Evolutionary conservation across 2,329 filamentous ascomycete genomes (phyloP), one percentile per base, ranked within the genome.

Genomic region (Furcasterigmium sp.): DNA sequence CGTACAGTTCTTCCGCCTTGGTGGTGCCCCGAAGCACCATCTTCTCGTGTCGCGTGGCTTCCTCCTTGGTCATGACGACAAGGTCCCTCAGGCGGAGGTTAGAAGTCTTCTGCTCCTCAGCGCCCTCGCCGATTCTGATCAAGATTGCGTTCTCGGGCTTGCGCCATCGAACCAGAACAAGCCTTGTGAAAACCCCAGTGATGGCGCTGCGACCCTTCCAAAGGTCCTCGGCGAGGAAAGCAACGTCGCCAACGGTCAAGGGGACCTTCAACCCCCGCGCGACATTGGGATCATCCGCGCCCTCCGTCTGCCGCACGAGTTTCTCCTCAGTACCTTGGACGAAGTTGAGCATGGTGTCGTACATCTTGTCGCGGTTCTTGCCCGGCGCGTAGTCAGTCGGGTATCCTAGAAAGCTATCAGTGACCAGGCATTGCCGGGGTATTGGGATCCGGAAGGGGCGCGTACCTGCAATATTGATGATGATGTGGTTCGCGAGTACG

Each of bases 61-160:
- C 91, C 48, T 96, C 91, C 61, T 91, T 95, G 1, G 91, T 96
- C 87, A 96, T 88, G 54, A 86, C 87, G 0, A 95, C 90, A 47
- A 96, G 59, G 37, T 95, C 84, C 21, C 76, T 73, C 53, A 91
- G 64, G 25, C 72, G 64, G 5, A 97, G 53, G 3, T 73, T 76
- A n/a, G 87, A 83, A 37, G 76, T 81, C 57, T 87, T 94, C 61
- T 97, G 91, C 18, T 83, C 80, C n/a, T 82, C 75, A 32, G 80
- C 78, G 25, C 74, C 75, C 42, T 78, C 70, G 34, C 90, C 84
- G 13, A 88, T 70, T 13, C 63, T 67, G 37, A 76, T 67, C 44
- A 78, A 70, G 50, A 80, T 86, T 19, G 76, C 75, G 20, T 62
- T 63, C 8, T 65, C 64, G 0, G 87, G 89, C 51, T 74, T 82